Base-by-base conservation (phyloP, 2,329 filamentous ascomycete species). In the Pseudogymnoascus sp. region DNA sequence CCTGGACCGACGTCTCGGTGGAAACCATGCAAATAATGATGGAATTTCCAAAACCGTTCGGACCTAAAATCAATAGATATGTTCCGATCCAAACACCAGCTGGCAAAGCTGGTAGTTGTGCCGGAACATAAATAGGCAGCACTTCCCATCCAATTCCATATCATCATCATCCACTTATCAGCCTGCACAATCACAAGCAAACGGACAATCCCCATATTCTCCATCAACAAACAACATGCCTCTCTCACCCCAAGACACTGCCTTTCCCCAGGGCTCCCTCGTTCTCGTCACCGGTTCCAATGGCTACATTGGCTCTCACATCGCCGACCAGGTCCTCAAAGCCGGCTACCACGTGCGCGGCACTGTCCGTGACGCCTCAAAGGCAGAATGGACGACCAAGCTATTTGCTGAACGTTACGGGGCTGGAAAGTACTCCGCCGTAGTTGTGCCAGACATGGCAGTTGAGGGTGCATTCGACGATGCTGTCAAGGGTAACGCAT, bases 261-360 rank as follows among this genome's bases (percentile, higher is more conserved):
- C 43, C 43, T 54, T 71, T 8, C 60, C 68, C 5, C 64, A 67
- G 60, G 71, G 68, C 4, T 75, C 75, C 0, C 66, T 67, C 0
- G 68, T 79, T 16, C 71, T 79, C 0, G 69, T 79, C 1, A 79
- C 76, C 0, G 77, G 76, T 2, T 70, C 65, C 30, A 79, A 76
- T 37, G 77, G 77, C 1, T 72, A 73, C 57, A 68, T 80, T 5
- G 77, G 68, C 2, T 75, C 74, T 0, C 72, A 79, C 14, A 69
- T 76, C 6, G 73, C 71, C 3, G 70, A 75, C 43, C 70, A 77
- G 54, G 67, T 77, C 9, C 70, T 79, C 0, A 59, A 66, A 0
- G 66, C 67, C 0, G 77, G 77, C 6, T 79, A 76, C 64, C 71
- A 70, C 3, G 78, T 81, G 14, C 75, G 77, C 12, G 78, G 78